Evolutionary conservation across 129 eudicot species (phyloP), one percentile per base, ranked within the genome.

Genomic region (Centella asiatica): DNA sequence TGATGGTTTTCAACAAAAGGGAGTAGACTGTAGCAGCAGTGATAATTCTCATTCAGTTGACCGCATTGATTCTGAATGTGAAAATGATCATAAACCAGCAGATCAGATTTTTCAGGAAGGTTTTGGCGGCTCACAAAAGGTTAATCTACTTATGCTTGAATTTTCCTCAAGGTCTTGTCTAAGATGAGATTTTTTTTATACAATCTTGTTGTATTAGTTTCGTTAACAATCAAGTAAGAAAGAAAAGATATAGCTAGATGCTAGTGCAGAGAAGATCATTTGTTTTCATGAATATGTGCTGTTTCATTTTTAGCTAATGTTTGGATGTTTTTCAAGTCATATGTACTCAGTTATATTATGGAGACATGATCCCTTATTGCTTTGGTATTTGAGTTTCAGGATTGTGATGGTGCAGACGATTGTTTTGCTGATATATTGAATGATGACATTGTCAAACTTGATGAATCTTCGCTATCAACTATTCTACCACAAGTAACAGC

Each of bases 371-470:
- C 31, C 57, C 55, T 57, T 31, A 28, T 62, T 24, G 47, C 1
- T 17, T 49, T 36, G 14, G 29, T 28, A 29, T 27, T 45, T 28
- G 29, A 15, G 6, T 28, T 68, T 6, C 86, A 84, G 90, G 74
- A 53, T 15, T n/a, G 6, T 44, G 70, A 67, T 9, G 65, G 48
- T 18, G 89, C 65, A 63, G 97, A 84, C 1, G 98, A 93, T 17
- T 80, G 85, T 34, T 87, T 84, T 32, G 88, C 83, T 10, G 95
- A 87, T 47, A 87, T 93, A 76, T 71, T 87, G 64, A 82, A 93
- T 56, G 99, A 92, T 23, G 94, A 93, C 65, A 93, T 93, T 24
- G 65, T 93, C 17, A 77, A 78, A 42, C 86, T 87, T 0, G 99
- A 82, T 6, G 90, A 84, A 37, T 74, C 94, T 60, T 65, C 71